Evolutionary conservation across 805 yeast genomes (phyloP).

Genomic region (Suhomyces kilbournensis): DNA sequence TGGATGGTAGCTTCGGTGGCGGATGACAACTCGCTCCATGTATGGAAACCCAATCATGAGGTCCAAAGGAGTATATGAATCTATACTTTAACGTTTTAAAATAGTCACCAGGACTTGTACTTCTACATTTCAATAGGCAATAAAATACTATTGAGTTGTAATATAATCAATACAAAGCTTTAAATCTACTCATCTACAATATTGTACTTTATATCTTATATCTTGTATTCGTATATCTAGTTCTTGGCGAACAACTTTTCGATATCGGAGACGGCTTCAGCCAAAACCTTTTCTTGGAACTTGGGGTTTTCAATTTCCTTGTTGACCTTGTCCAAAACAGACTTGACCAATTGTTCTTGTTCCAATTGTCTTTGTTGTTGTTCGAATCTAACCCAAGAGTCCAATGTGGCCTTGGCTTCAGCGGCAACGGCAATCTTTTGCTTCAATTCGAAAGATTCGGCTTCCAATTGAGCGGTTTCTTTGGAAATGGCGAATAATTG

Average conservation of each 20-base stretch:
- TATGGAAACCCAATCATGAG: conserved; percentile 65
- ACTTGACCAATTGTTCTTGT: conserved; percentile 84
- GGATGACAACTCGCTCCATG: conserved; percentile 82
- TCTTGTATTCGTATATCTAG: conserved; percentile 12
- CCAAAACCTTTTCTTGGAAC: conserved; percentile 89
- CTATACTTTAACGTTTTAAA: not conserved
- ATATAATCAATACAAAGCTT: not conserved
- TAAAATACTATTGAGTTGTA: not conserved
- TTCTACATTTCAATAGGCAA: not conserved
- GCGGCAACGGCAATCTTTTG: conserved; percentile 82
- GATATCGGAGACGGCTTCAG: conserved; percentile 87
- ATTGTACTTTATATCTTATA: not conserved
- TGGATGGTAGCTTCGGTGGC: conserved; percentile 74
- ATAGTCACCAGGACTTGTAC: not conserved
- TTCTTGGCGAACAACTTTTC: conserved; percentile 73
- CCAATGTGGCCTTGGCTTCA: conserved; percentile 93
- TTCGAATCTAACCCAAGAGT: conserved; percentile 99
- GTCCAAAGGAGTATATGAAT: not conserved
- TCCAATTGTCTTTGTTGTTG: conserved; percentile 92
- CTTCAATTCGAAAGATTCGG: conserved; percentile 87
- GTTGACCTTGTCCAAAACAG: conserved; percentile 87
- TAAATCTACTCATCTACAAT: not conserved
- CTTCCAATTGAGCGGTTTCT: conserved; percentile 95
- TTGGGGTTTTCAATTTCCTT: conserved; percentile 79
- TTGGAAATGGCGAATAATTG: conserved; percentile 89